These are phyloP conservation scores for Cyclotella baltica DNA, from an alignment of 108 stramenopile genomes.

Conservation along the genomic window DNA sequence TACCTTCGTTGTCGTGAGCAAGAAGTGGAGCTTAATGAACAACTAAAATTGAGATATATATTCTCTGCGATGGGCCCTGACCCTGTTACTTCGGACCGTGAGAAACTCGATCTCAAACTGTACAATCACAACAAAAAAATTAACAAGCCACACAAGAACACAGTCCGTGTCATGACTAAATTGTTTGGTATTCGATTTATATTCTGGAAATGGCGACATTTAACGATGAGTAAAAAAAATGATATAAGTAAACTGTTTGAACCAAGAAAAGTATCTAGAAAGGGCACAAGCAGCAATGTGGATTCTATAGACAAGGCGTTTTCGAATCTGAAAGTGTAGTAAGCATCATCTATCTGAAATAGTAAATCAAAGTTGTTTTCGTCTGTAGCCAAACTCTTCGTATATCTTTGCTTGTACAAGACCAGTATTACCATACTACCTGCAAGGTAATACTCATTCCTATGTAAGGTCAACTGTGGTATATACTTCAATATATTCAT, in stretches of 20 bases:
- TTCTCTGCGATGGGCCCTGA: too few species aligned
- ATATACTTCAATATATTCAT: too few species aligned
- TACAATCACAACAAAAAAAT: neutral
- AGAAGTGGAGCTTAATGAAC: neutral
- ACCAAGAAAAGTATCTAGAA: neutral
- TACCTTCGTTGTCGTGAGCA: neutral
- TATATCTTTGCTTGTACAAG: too few species aligned
- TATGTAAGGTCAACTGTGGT: too few species aligned
- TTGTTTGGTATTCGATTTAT: neutral
- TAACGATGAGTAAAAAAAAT: neutral
- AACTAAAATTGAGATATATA: neutral
- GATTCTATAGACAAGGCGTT: neutral
- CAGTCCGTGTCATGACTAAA: neutral
- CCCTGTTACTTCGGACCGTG: too few species aligned
- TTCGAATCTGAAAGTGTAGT: neutral
- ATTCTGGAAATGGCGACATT: neutral
- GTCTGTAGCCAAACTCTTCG: conserved; percentile 36
- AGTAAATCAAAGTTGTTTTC: neutral
- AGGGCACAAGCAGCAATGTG: neutral
- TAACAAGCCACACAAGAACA: neutral
- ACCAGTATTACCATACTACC: too few species aligned
- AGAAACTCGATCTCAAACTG: neutral
- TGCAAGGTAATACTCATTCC: too few species aligned
- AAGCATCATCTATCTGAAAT: neutral
- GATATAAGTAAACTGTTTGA: neutral